Conservation (phyloP, 345 rosid species). For the Psidium friedrichsthalianum region DNA sequence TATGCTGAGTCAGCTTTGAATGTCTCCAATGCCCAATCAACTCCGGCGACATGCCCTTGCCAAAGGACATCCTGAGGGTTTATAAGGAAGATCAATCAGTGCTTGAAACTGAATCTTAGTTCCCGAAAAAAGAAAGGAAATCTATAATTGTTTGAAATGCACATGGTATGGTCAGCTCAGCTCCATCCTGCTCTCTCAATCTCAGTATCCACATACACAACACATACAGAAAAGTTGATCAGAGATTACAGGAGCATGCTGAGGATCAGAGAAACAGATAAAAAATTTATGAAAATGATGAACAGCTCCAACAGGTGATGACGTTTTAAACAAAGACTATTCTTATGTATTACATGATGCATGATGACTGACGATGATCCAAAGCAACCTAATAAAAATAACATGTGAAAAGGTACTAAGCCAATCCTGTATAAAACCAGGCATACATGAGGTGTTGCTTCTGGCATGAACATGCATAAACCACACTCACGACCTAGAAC, state of each 20-base stretch:
- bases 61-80: constrained; percentile 59
- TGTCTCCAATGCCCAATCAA: constrained; percentile 62
- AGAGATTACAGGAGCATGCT: background rate
- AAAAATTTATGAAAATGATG: background rate
- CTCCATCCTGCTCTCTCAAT: background rate
- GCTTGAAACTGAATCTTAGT: background rate
- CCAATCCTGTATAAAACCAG: background rate
- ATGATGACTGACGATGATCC: background rate
- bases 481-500: constrained; percentile 63
- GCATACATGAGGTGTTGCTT: constrained; percentile 62
- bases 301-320: background rate
- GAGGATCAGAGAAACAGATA: background rate
- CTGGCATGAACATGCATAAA: constrained; percentile 99
- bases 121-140: background rate
- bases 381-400: background rate
- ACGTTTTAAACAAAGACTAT: background rate
- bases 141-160: background rate
- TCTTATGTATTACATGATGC: background rate
- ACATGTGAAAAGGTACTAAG: background rate
- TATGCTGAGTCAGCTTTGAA: constrained; percentile 88
- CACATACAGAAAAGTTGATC: background rate
- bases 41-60: constrained; percentile 91
- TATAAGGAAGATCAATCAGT: background rate
- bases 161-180: background rate
- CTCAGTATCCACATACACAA: background rate